These are phyloP conservation scores for Domatiomyces catenatus DNA, from an alignment of 2,329 filamentous ascomycete species.

Conservation along the genomic window DNA sequence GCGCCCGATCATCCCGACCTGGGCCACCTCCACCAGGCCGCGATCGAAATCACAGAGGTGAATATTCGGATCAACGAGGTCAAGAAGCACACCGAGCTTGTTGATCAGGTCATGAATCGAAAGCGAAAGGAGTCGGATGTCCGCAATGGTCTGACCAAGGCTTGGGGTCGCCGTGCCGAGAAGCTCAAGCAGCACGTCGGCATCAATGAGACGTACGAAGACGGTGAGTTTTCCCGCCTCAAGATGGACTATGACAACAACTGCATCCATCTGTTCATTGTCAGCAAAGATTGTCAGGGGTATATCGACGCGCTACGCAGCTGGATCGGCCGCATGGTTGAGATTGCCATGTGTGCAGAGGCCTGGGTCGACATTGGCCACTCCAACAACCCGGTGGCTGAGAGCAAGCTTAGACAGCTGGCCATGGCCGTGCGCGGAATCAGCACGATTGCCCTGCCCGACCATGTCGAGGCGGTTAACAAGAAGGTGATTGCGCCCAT, in stretches of 20 bases:
- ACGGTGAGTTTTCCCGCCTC: constrained; percentile 63
- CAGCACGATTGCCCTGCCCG: constrained; percentile 64
- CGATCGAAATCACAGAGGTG: constrained; percentile 50
- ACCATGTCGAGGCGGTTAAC: constrained; percentile 49
- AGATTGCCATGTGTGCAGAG: constrained; percentile 69
- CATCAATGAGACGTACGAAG: constrained; percentile 53
- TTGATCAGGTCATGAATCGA: constrained; percentile 69
- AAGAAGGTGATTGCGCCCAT: constrained; percentile 3
- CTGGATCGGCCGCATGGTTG: constrained; percentile 68
- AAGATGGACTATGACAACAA: constrained; percentile 83
- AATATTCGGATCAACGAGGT: constrained; percentile 70
- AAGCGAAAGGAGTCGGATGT: constrained; percentile 84
- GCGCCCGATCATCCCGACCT: constrained; percentile 72
- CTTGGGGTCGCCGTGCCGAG: constrained; percentile 76
- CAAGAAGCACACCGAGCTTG: constrained; percentile 85
- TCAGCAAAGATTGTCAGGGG: constrained; percentile 83
- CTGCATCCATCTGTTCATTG: constrained; percentile 80
- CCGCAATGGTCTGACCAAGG: constrained; percentile 67
- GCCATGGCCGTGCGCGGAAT: constrained; percentile 77
- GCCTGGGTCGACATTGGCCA: constrained; percentile 56
- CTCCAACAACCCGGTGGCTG: constrained; percentile 64
- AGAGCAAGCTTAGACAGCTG: constrained; percentile 88
- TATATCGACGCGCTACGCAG: constrained; percentile 69
- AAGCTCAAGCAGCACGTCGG: constrained; percentile 62
- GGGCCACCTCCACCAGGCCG: constrained; percentile 51